phyloP scores from a whole-genome alignment of 805 yeast species.

The Ogataea ramenticola region DNA sequence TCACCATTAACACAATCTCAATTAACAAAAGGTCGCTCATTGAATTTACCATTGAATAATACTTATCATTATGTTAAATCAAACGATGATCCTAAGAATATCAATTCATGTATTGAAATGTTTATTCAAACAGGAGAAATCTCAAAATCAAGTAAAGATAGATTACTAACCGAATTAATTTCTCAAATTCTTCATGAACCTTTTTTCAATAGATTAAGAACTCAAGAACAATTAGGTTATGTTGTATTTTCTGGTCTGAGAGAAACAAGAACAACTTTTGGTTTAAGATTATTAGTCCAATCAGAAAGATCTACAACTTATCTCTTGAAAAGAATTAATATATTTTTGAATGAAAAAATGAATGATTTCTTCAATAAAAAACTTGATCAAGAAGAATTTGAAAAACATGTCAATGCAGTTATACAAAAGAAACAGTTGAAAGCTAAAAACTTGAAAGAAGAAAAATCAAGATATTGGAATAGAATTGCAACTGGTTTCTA shows the following conservation, averaged over 20 bases:
- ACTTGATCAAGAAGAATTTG: conserved; percentile 59
- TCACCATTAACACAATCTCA: conserved; percentile 36
- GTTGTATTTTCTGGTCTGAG: conserved; percentile 79
- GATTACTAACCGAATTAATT: conserved; percentile 54
- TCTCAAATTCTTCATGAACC: conserved; percentile 79
- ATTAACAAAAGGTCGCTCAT: conserved; percentile 35
- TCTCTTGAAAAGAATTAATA: conserved; percentile 68
- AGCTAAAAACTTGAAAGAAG: conserved; percentile 73
- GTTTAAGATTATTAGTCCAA: conserved; percentile 72
- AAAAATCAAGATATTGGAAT: conserved; percentile 56
- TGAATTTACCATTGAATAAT: conserved; percentile 31
- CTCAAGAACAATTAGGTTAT: conserved; percentile 92
- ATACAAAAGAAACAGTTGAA: conserved; percentile 60
- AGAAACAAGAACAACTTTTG: conserved; percentile 63
- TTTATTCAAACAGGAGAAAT: conserved; percentile 58
- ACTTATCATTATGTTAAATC: conserved; percentile 38
- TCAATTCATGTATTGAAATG: conserved; percentile 80
- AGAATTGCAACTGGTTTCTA: conserved; percentile 70
- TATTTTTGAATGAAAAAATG: conserved; percentile 40
- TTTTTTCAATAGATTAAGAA: conserved; percentile 80
- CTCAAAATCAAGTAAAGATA: conserved; percentile 31
- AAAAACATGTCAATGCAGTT: conserved; percentile 63
- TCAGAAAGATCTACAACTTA: conserved; percentile 72
- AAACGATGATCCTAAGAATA: conserved; percentile 60
- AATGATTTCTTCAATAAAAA: conserved; percentile 36